phyloP scores from a whole-genome alignment of 2,329 filamentous ascomycete species.

The Zasmidium angulare region DNA sequence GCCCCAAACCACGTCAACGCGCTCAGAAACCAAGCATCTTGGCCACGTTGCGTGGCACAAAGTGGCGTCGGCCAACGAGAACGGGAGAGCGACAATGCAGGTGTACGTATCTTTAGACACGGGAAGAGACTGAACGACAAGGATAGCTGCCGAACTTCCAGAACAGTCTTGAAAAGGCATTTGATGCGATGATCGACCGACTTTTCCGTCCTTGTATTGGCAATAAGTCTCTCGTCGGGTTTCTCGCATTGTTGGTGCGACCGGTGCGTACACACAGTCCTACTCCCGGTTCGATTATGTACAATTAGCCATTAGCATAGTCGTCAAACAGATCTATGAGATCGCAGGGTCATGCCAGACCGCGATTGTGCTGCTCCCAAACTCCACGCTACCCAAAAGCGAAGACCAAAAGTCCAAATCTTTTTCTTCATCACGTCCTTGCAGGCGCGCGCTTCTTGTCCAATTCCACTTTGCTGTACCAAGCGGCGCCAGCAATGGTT shows the following conservation, averaged over 20 bases:
- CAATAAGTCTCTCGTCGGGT: too few species aligned
- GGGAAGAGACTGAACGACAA: too few species aligned
- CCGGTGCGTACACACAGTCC: too few species aligned
- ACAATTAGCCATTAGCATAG: neutral
- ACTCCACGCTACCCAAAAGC: neutral
- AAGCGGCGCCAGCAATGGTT: conserved; percentile 56
- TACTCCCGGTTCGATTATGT: neutral
- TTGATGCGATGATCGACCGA: too few species aligned
- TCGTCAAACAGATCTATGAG: neutral
- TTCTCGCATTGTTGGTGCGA: too few species aligned
- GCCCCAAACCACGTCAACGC: neutral
- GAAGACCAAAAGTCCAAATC: too few species aligned
- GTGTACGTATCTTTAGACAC: too few species aligned
- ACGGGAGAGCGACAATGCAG: neutral
- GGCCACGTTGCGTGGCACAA: neutral
- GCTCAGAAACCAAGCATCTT: neutral
- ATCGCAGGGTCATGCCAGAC: neutral
- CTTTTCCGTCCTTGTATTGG: too few species aligned
- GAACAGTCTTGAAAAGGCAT: too few species aligned
- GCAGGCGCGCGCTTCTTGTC: conserved; percentile 38
- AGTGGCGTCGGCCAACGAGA: neutral
- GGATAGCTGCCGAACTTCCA: too few species aligned
- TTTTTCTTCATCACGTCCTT: neutral
- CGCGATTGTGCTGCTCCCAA: too few species aligned
- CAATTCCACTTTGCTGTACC: conserved; percentile 60